Evolutionary conservation across 176 grass and related monocot species (phyloP), one percentile per base, ranked within the genome.

Genomic region (Miscanthus lutarioriparius): DNA sequence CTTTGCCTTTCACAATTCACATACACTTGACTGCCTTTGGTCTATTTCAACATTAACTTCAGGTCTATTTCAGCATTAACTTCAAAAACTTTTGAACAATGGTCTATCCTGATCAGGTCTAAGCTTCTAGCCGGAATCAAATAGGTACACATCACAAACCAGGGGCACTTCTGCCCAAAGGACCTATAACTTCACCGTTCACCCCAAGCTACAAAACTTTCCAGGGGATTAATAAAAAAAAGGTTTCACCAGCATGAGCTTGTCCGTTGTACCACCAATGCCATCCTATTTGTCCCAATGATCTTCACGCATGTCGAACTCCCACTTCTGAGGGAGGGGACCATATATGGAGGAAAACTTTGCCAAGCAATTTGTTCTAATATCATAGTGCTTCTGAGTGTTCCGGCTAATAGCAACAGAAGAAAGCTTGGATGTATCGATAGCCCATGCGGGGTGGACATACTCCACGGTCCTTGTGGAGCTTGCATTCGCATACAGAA

Each of bases 381-480:
- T 81, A 32, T 94, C 88, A 64, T 99, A 99, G 62, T 99, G 96
- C 32, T 80, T 78, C 75, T 92, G 96, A 1, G 96, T 99, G 71
- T 99, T 74, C 59, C 93, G 82, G 76, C 96, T 99, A 35, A 99
- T 99, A 4, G 96, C 96, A 23, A 91, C 93, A 0, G 91, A 53
- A 19, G 96, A 99, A 58, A 99, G n/a, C 86, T 99, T 99, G 12
- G 96, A 99, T 43, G 93, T 99, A 76, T 99, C 96, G 6, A 99
- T 99, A 67, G 96, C 96, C 93, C 93, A 99, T 9, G 96, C 96
- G 5, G 96, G 96, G 78, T 96, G 93, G 14, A 99, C 89, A 48
- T 99, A 99, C 84, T 96, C 96, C 59, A 96, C 96, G 0, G 93
- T 94, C 78, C 91, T 93, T 20, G 45, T 40, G 20, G 87, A 80